Conservation (phyloP, 1,284 basidiomycete species). For the Xanthoconium separans region DNA sequence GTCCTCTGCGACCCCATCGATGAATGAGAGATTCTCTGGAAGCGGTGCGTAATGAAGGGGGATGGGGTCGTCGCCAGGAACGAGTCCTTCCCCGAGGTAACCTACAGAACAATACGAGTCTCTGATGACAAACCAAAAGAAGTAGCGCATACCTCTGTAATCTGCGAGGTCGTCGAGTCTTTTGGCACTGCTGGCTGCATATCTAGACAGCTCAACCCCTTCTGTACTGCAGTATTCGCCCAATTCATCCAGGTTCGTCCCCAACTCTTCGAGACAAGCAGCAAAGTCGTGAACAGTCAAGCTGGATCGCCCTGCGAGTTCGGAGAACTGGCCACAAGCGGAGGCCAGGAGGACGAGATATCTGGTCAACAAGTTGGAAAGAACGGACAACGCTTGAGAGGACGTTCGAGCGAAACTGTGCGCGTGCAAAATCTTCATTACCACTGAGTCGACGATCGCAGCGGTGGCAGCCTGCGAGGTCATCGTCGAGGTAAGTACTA, state of each 20-base stretch:
- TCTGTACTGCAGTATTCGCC: slow-evolving; percentile 60
- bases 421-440: slow-evolving; percentile 69
- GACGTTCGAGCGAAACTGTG: slow-evolving; percentile 74
- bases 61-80: slow-evolving; percentile 54
- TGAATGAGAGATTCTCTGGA: not conserved
- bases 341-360: slow-evolving; percentile 63
- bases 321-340: slow-evolving; percentile 67
- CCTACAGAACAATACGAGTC: slow-evolving; percentile 40
- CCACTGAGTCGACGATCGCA: slow-evolving; percentile 58
- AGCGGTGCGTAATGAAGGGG: slow-evolving; percentile 51
- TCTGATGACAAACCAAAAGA: slow-evolving; percentile 3
- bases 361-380: slow-evolving; percentile 70
- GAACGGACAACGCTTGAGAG: slow-evolving; percentile 60
- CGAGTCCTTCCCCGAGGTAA: slow-evolving; percentile 58
- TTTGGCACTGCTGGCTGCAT: slow-evolving; percentile 57
- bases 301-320: slow-evolving; percentile 62
- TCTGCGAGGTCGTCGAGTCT: slow-evolving; percentile 70
- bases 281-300: slow-evolving; percentile 58
- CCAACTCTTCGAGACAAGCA: slow-evolving; percentile 69
- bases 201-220: slow-evolving; percentile 63
- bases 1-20: slow-evolving; percentile 41
- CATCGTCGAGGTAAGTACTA: slow-evolving; percentile 11
- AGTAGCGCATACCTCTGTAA: slow-evolving; percentile 53
- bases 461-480: slow-evolving; percentile 24
- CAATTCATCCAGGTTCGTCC: slow-evolving; percentile 67